phyloP scores from a whole-genome alignment of 768 basidiomycete species.

The Collybia mongolica region DNA sequence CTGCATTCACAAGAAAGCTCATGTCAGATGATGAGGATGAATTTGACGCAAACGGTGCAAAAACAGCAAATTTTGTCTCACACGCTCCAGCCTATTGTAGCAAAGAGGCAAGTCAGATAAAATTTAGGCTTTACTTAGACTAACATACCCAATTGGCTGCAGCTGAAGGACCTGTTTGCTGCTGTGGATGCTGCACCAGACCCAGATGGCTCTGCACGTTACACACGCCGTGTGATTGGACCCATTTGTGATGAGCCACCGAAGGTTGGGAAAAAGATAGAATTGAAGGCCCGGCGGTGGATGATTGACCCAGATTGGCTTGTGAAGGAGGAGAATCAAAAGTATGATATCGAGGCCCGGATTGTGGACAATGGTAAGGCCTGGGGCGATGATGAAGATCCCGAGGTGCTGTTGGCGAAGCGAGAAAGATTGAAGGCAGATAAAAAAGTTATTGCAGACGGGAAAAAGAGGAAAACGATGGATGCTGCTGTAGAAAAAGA shows the following conservation, averaged over 20 bases:
- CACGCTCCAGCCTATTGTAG: background rate
- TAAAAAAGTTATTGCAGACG: background rate
- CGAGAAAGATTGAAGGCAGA: background rate
- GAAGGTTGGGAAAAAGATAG: conserved; percentile 7
- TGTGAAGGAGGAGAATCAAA: conserved; percentile 6
- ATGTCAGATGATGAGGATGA: conserved; percentile 19
- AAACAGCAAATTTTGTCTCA: background rate
- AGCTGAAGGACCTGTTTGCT: conserved; percentile 9
- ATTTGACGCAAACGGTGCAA: conserved; percentile 3
- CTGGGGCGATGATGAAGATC: conserved; percentile 18
- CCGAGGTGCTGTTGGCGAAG: conserved; percentile 3
- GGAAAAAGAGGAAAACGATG: background rate
- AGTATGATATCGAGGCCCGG: conserved; percentile 3
- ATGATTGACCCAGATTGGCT: conserved; percentile 21
- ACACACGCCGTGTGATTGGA: background rate
- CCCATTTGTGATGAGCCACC: conserved; percentile 7
- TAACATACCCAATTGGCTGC: background rate
- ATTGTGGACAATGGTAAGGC: conserved; percentile 14
- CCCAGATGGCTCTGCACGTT: background rate
- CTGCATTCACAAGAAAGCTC: conserved; percentile 6
- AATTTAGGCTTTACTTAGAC: background rate
- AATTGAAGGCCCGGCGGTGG: conserved; percentile 15
- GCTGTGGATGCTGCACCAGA: conserved; percentile 9
- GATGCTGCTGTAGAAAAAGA: background rate
- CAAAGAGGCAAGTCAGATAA: background rate